A percentile compares a stretch with the other conserved stretches of the same genome.
Evolutionary conservation across 176 grass and related monocot species (phyloP).

Genomic region (Carex pumila): DNA sequence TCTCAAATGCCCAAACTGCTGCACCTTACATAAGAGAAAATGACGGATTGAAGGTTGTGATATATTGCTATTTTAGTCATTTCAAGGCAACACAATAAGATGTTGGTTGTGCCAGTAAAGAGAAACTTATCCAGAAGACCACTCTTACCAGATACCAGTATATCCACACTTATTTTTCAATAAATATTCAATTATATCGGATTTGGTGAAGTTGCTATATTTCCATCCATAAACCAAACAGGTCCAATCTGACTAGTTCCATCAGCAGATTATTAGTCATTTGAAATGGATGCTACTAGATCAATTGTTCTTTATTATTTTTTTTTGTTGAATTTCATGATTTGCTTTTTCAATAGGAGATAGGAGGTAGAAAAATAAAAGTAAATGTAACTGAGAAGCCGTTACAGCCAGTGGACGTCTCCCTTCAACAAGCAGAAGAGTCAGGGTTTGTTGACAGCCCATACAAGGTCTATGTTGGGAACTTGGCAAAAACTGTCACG

Average conservation of each 20-base stretch:
- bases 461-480: constrained; percentile 94
- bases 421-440: constrained; percentile 44
- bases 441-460: constrained; percentile 82
- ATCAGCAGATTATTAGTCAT: neutral
- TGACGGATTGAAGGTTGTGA: neutral
- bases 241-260: neutral
- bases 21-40: neutral
- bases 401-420: constrained; percentile 36
- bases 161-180: neutral
- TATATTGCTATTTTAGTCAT: neutral
- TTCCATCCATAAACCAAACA: neutral
- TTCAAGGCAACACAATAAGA: neutral
- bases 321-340: neutral
- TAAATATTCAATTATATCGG: neutral
- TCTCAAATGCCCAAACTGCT: neutral
- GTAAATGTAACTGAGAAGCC: constrained; percentile 89
- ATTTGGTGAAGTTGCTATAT: neutral
- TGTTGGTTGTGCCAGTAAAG: neutral
- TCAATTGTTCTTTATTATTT: neutral
- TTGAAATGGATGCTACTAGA: neutral
- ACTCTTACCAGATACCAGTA: neutral
- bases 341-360: constrained; percentile 49
- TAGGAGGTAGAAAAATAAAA: constrained; percentile 74
- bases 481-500: constrained; percentile 77
- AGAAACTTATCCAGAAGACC: neutral